These are phyloP conservation scores for Bolboschoenus planiculmis DNA, from an alignment of 176 grass and related monocot species.

Conservation along the genomic window DNA sequence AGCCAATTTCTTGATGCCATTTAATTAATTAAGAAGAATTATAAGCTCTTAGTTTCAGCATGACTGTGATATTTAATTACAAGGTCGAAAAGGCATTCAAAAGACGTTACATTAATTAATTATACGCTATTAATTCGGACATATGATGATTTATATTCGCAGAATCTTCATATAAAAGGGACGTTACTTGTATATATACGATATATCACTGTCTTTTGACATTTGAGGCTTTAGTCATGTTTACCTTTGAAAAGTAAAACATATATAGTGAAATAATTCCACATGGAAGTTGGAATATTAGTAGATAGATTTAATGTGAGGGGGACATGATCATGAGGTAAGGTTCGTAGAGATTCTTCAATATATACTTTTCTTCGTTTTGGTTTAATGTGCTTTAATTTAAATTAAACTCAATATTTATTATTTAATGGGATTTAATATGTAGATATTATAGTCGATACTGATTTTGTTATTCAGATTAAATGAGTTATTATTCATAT, in stretches of 20 bases:
- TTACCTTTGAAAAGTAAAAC: background rate
- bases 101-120: background rate
- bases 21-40: background rate
- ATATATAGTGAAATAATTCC: background rate
- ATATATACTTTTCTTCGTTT: background rate
- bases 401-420: background rate
- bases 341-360: too few relatives aligned
- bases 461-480: too few relatives aligned
- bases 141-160: background rate
- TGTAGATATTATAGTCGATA: too few relatives aligned
- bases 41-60: background rate
- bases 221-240: background rate
- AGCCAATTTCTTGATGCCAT: background rate
- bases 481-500: too few relatives aligned
- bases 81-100: background rate
- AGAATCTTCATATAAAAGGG: background rate
- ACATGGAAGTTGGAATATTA: background rate
- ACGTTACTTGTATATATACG: too few relatives aligned
- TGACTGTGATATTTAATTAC: background rate
- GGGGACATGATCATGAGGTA: background rate
- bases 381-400: background rate
- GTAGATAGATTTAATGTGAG: background rate
- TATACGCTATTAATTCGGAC: too few relatives aligned
- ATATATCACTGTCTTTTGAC: too few relatives aligned
- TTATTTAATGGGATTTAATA: too few relatives aligned